Evolutionary conservation across 495 filamentous ascomycete genomes (phyloP).

Genomic region (Jackrogersella multiformis): DNA sequence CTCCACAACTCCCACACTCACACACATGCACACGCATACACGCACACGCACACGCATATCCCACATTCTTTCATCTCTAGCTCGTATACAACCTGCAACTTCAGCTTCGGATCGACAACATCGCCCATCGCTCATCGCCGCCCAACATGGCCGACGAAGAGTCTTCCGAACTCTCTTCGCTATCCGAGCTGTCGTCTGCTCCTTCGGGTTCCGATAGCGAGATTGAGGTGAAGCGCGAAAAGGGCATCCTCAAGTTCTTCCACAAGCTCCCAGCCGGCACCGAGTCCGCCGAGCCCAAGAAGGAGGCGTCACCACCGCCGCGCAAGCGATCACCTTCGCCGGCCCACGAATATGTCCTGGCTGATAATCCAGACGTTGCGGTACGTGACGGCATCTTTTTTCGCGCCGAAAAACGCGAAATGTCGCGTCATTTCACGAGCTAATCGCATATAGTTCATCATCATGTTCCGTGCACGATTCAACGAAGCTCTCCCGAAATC

Average conservation of each 20-base stretch:
- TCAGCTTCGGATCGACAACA: constrained; percentile 8
- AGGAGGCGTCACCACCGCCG: constrained; percentile 68
- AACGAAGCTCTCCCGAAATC: constrained; percentile 87
- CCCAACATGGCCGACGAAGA: constrained; percentile 62
- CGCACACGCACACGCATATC: constrained; percentile 22
- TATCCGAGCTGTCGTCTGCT: constrained; percentile 41
- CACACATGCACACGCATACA: too few species aligned
- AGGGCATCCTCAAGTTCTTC: constrained; percentile 68
- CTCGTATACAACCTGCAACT: neutral
- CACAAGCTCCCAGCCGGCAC: constrained; percentile 55
- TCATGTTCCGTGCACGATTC: constrained; percentile 96
- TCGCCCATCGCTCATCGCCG: neutral
- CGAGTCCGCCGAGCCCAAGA: constrained; percentile 49
- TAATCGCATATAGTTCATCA: constrained; percentile 77
- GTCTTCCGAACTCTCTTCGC: constrained; percentile 63
- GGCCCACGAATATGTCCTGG: constrained; percentile 85
- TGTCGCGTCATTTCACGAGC: constrained; percentile 49
- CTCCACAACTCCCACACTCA: constrained; percentile 34
- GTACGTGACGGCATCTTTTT: constrained; percentile 65
- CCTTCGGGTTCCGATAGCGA: constrained; percentile 63
- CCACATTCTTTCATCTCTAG: constrained; percentile 17
- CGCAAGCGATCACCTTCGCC: constrained; percentile 83
- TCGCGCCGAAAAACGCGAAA: constrained; percentile 50
- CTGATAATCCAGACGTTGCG: constrained; percentile 87
- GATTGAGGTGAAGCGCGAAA: constrained; percentile 57